phyloP scores from a whole-genome alignment of 768 basidiomycete species.

The Gelatoporia subvermispora region DNA sequence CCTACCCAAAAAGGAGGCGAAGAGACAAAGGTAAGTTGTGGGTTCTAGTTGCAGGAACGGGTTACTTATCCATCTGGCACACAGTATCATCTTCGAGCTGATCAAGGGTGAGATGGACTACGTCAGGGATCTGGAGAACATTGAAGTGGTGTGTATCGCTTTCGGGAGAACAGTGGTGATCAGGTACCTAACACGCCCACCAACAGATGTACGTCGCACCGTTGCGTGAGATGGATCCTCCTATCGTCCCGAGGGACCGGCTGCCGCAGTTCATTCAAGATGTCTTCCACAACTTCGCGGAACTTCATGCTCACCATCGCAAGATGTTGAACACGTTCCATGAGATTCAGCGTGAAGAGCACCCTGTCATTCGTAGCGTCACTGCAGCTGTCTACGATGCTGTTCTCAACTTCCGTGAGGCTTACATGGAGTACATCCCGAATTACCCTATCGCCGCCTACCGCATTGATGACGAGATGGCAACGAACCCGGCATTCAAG shows the following conservation, averaged over 20 bases:
- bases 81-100: slow-evolving; percentile 86
- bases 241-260: slow-evolving; percentile 68
- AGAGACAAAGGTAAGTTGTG: slow-evolving; percentile 73
- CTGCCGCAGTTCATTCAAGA: slow-evolving; percentile 77
- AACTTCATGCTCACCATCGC: slow-evolving; percentile 70
- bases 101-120: slow-evolving; percentile 97
- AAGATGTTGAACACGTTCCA: slow-evolving; percentile 76
- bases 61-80: neutral
- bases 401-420: slow-evolving; percentile 86
- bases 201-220: slow-evolving; percentile 77
- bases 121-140: slow-evolving; percentile 85
- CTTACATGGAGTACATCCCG: slow-evolving; percentile 91
- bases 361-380: slow-evolving; percentile 71
- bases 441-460: slow-evolving; percentile 91
- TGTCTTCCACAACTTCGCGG: slow-evolving; percentile 84
- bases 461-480: slow-evolving; percentile 84
- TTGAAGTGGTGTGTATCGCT: slow-evolving; percentile 56
- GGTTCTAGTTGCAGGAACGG: neutral
- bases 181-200: neutral
- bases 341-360: slow-evolving; percentile 84
- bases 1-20: slow-evolving; percentile 69
- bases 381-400: slow-evolving; percentile 85
- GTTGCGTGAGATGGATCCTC: slow-evolving; percentile 65
- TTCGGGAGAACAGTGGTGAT: neutral
- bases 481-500: slow-evolving; percentile 75